Base-by-base conservation (phyloP, 2,329 filamentous ascomycete genomes). In the Talaromyces atroroseus region DNA sequence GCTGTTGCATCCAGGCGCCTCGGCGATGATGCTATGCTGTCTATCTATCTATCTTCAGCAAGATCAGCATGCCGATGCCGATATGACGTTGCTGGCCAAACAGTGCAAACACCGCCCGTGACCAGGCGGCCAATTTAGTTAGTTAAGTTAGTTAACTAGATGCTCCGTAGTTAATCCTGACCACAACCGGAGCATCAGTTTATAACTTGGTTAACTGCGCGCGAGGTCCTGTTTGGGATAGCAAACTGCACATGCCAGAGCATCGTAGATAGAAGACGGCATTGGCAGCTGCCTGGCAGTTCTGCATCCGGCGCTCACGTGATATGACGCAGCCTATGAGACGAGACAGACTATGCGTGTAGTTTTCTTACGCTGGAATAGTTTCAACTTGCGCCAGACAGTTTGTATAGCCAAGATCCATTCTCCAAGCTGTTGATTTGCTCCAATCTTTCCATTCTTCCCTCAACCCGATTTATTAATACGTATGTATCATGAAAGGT, bases 61-160 rank as follows among this genome's bases (percentile, higher is more conserved):
- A 16, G 32, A 36, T 36, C 32, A 36, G 14, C 5, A 36, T 36
- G 3, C 2, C n/a, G n/a, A n/a, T n/a, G n/a, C n/a, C n/a, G 12
- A 36, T 16, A 50, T 50, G 49, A 50, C 49, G 49, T 50, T 50
- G 10, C 10, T 20, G 21, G 49, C 21, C 49, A 50, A 40, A 50
- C 49, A 50, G 12, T 50, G 49, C 49, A 50, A 50, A 50, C 32
- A 34, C 36, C 12, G 48, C 48, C 29, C n/a, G n/a, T n/a, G 26
- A 4, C 26, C 26, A 29, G 5, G 5, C 8, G 10, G 5, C 29
- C 10, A 32, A 32, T 32, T 32, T 32, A 32, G 29, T 2, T 4
- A 2, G 29, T 12, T 2, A 16, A 36, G 32, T 36, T 36, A 36
- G 16, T 36, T 36, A n/a, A n/a, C n/a, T n/a, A n/a, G n/a, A n/a